Evolutionary conservation across 345 rosid species (phyloP).

Genomic region (Gossypium ekmanianum): DNA sequence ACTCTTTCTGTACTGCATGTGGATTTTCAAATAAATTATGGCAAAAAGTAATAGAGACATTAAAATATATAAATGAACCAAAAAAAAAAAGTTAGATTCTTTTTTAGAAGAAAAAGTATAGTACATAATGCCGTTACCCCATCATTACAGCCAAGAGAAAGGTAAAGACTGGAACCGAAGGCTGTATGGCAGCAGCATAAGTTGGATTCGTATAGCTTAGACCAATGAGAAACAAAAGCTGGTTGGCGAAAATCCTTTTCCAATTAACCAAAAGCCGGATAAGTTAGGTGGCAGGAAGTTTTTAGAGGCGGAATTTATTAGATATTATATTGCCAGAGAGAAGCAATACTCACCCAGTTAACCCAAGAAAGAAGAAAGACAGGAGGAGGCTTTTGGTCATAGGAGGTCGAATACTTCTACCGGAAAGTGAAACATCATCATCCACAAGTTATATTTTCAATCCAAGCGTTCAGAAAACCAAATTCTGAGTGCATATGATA

Average conservation of each 20-base stretch:
- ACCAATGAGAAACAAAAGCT: slow-evolving; percentile 88
- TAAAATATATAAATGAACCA: slow-evolving; percentile 13
- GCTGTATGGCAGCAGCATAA: slow-evolving; percentile 94
- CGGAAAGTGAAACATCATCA: slow-evolving; percentile 28
- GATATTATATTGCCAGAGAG: slow-evolving; percentile 15
- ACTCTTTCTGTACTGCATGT: slow-evolving; percentile 96
- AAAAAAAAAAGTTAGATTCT: not conserved
- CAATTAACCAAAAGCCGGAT: slow-evolving; percentile 16
- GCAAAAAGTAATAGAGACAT: slow-evolving; percentile 19
- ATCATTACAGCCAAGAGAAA: slow-evolving; percentile 82
- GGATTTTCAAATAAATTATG: slow-evolving; percentile 20
- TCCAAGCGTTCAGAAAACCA: not conserved
- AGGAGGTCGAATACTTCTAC: slow-evolving; percentile 72
- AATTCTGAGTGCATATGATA: not conserved
- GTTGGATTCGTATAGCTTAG: slow-evolving; percentile 95
- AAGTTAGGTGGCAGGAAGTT: slow-evolving; percentile 11
- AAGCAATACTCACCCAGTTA: slow-evolving; percentile 61
- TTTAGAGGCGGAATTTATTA: slow-evolving; percentile 6
- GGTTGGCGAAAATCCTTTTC: slow-evolving; percentile 92
- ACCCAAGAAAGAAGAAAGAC: slow-evolving; percentile 85
- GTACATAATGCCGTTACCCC: slow-evolving; percentile 50
- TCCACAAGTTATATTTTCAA: slow-evolving; percentile 9
- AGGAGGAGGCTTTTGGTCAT: slow-evolving; percentile 59
- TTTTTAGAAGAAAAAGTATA: not conserved
- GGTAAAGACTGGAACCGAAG: slow-evolving; percentile 95